phyloP scores from a whole-genome alignment of 192 early-diverging fungal genomes.

The Chytriomyces hyalinus region DNA sequence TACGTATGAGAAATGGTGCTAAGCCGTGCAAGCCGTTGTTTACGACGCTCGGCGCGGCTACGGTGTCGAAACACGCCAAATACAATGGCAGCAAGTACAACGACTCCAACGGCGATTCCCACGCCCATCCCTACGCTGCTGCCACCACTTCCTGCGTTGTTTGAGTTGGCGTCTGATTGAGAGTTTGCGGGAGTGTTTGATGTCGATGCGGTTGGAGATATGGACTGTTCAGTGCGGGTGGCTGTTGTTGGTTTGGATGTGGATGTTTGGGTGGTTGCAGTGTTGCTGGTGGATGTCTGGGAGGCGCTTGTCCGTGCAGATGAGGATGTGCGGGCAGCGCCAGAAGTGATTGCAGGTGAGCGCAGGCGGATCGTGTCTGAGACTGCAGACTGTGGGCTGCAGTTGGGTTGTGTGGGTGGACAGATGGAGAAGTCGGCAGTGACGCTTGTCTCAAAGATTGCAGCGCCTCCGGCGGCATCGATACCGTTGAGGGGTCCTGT shows the following conservation, averaged over 20 bases:
- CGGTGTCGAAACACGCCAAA: not conserved
- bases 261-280: not conserved
- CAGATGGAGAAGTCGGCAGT: too few relatives aligned
- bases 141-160: not conserved
- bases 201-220: not conserved
- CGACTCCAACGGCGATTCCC: not conserved
- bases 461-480: not conserved
- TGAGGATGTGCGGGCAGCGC: not conserved
- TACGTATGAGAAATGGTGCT: not conserved
- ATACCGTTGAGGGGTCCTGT: not conserved
- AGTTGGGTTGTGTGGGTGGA: too few relatives aligned
- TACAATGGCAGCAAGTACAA: not conserved
- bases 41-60: not conserved
- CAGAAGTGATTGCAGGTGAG: not conserved
- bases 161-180: too few relatives aligned
- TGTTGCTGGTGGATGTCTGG: not conserved
- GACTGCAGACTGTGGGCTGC: too few relatives aligned
- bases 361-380: too few relatives aligned
- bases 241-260: not conserved
- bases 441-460: not conserved
- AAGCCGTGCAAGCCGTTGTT: not conserved
- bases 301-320: not conserved
- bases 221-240: not conserved
- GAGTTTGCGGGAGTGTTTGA: not conserved
- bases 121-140: not conserved